These are phyloP conservation scores for Cladophialophora yegresii DNA, from an alignment of 2,329 filamentous ascomycete species.

Conservation along the genomic window DNA sequence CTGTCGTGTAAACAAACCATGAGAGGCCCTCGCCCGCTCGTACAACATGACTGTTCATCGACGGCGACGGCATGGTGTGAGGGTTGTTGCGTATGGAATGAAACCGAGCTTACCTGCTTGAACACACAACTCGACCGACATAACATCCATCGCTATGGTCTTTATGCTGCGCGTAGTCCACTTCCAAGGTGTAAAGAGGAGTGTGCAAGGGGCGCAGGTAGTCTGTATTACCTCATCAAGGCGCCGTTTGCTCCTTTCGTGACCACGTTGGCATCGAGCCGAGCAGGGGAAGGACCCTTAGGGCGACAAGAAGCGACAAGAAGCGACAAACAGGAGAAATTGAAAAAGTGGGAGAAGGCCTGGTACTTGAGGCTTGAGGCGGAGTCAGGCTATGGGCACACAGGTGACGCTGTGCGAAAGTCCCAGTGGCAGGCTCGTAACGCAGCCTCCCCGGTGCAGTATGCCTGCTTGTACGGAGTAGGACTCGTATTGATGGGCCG, in stretches of 20 bases:
- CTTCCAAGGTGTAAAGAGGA: neutral
- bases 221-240: slow-evolving; percentile 4
- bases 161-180: neutral
- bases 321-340: slow-evolving; percentile 7
- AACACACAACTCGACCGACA: slow-evolving; percentile 31
- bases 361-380: slow-evolving; percentile 26
- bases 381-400: slow-evolving; percentile 16
- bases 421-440: slow-evolving; percentile 15
- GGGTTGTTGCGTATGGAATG: neutral
- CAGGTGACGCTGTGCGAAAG: slow-evolving; percentile 6
- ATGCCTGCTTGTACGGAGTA: slow-evolving; percentile 2
- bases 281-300: neutral
- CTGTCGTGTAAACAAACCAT: neutral
- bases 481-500: slow-evolving; percentile 12
- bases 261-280: neutral
- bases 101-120: slow-evolving; percentile 27
- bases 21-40: neutral
- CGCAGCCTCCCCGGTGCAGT: neutral
- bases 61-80: neutral
- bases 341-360: slow-evolving; percentile 12
- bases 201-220: neutral
- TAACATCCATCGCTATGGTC: slow-evolving; percentile 26
- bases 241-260: neutral
- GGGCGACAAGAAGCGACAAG: neutral
- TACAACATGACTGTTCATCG: neutral